These are phyloP conservation scores for Neurospora terricola DNA, from an alignment of 495 filamentous ascomycete species.

Conservation along the genomic window DNA sequence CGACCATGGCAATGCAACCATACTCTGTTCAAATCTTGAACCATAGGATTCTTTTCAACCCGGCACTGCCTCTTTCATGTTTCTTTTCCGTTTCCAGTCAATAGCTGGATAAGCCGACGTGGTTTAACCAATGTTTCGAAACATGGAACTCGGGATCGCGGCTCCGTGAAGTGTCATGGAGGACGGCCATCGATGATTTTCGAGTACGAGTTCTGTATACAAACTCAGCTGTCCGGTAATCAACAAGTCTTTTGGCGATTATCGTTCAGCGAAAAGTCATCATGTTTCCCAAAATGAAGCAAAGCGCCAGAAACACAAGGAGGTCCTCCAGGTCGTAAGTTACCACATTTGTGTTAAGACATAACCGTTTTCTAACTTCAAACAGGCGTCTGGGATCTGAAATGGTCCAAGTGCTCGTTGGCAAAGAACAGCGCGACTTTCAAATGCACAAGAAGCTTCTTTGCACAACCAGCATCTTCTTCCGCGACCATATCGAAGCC, in stretches of 20 bases:
- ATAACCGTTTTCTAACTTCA: background rate
- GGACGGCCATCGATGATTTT: background rate
- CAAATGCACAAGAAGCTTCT: conserved; percentile 30
- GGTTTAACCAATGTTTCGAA: background rate
- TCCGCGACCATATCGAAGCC: conserved; percentile 28
- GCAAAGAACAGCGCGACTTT: conserved; percentile 31
- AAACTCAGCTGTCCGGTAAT: background rate
- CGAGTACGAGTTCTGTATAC: background rate
- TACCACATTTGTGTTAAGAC: background rate
- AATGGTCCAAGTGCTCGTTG: conserved; percentile 32
- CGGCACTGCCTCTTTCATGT: background rate
- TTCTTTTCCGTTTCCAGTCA: background rate
- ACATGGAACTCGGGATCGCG: background rate
- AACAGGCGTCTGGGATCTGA: conserved; percentile 20
- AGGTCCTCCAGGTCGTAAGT: background rate
- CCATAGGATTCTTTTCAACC: background rate
- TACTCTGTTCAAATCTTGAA: background rate
- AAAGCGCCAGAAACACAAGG: background rate
- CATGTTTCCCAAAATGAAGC: background rate
- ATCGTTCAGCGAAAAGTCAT: background rate
- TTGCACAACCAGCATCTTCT: conserved; percentile 28
- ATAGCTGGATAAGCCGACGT: background rate
- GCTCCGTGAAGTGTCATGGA: background rate
- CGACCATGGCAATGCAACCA: background rate
- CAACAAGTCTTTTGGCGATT: background rate